Conservation (phyloP, 2,329 filamentous ascomycete genomes). For the Aspergillus sp. region DNA sequence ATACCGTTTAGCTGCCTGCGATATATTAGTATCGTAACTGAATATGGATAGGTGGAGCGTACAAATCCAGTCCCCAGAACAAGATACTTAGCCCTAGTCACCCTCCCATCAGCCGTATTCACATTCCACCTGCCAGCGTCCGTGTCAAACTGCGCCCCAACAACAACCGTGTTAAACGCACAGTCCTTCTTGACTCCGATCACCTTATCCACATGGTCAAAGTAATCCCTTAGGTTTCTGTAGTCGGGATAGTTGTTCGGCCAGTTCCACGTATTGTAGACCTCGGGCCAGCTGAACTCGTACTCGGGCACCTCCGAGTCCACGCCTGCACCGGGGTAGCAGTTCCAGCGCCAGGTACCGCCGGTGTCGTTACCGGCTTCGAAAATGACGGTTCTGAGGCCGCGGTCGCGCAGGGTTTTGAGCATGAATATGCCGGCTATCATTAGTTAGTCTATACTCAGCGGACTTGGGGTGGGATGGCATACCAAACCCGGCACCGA, state of each 20-base stretch:
- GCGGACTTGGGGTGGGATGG: not conserved
- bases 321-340: slow-evolving; percentile 55
- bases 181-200: slow-evolving; percentile 46
- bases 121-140: slow-evolving; percentile 44
- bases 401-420: slow-evolving; percentile 52
- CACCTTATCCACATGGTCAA: slow-evolving; percentile 47
- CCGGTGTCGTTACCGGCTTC: slow-evolving; percentile 54
- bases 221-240: slow-evolving; percentile 47
- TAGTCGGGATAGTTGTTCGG: slow-evolving; percentile 27
- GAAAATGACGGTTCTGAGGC: slow-evolving; percentile 50
- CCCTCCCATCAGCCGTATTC: slow-evolving; percentile 42
- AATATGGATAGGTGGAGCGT: not conserved
- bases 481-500: slow-evolving; percentile 1
- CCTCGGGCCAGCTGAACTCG: slow-evolving; percentile 52
- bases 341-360: slow-evolving; percentile 58
- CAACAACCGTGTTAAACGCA: slow-evolving; percentile 47
- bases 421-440: slow-evolving; percentile 49
- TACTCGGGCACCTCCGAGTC: slow-evolving; percentile 57
- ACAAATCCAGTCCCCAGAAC: slow-evolving; percentile 44
- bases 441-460: too few species aligned
- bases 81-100: slow-evolving; percentile 44
- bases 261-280: slow-evolving; percentile 49
- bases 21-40: not conserved
- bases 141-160: slow-evolving; percentile 43
- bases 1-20: slow-evolving; percentile 39